Base-by-base conservation (phyloP, 1,139 yeast genomes). In the Debaryomyces sp. region DNA sequence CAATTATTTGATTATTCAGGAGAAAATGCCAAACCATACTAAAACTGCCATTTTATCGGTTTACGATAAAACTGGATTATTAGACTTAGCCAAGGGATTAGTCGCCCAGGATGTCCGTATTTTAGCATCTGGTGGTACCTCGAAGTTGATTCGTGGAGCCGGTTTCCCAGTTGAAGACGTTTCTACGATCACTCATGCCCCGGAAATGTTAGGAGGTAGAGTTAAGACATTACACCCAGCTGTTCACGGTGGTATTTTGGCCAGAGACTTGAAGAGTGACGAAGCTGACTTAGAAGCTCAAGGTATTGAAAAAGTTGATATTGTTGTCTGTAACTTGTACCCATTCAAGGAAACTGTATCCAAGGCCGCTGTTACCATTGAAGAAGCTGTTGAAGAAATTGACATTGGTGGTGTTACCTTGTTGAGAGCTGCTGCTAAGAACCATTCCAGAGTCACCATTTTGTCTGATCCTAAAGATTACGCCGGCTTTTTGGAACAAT, bases 151-250 rank as follows among this genome's bases (percentile, higher is more conserved):
- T 51, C 87, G 97, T 67, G 99, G 92, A 68, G 96, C 97, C 48
- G 99, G 98, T 10, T 94, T 94, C 83, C 95, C 96, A 45, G 98
- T 94, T 26, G 96, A 91, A 58, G 99, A 94, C 66, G 97, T 94
- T 48, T 86, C 96, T 45, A 72, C 95, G 52, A 90, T 94, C 67
- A 94, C 99, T 44, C 96, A 91, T 66, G 98, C 98, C 33, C 99
- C 99, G 47, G 99, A 94, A 73, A 94, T 94, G 97, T 81, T 94
- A 60, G 96, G 97, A 51, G 99, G 99, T 54, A 84, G 99, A 75
- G 99, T 94, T 62, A 94, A 94, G 79, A 94, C 99, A 51, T 80
- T 94, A 63, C 99, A 94, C 70, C 99, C 99, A 38, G 98, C 98
- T 41, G 97, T 94, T 52, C 99, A 94, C 69, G 99, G 96, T 59